A percentile compares a stretch with the other conserved stretches of the same genome.
Conservation (phyloP, 1,139 yeast genomes). For the Sugiyamaella grinbergsii region DNA sequence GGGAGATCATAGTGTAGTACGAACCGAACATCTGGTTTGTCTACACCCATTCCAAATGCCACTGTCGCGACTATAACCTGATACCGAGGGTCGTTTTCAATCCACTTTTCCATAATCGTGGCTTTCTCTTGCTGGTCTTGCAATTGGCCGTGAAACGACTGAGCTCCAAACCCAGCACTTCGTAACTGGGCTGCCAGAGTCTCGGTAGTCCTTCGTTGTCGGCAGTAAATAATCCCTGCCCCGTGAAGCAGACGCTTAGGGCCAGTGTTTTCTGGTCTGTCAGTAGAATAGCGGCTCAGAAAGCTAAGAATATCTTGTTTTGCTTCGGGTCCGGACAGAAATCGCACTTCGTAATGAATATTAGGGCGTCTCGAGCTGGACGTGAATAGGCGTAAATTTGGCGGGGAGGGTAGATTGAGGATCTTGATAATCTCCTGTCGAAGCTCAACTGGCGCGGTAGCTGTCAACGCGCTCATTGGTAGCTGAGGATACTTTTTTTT, state of each 20-base stretch:
- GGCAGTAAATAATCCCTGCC: conserved; percentile 84
- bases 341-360: conserved; percentile 69
- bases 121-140: conserved; percentile 52
- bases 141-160: conserved; percentile 87
- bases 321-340: conserved; percentile 50
- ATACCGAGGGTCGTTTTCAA: conserved; percentile 32
- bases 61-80: conserved; percentile 64
- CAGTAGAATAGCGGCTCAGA: conserved; percentile 51
- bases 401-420: conserved; percentile 28
- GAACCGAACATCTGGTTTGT: conserved; percentile 86
- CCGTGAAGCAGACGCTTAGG: conserved; percentile 25
- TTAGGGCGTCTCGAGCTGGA: conserved; percentile 69
- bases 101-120: conserved; percentile 70
- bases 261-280: conserved; percentile 18
- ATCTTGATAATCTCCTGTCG: conserved; percentile 31
- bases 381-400: conserved; percentile 26
- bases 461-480: conserved; percentile 86
- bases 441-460: conserved; percentile 58
- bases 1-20: conserved; percentile 86
- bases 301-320: conserved; percentile 54
- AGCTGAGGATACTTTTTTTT: conserved; percentile 68
- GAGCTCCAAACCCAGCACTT: conserved; percentile 60
- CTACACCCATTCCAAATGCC: conserved; percentile 97
- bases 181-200: conserved; percentile 62
- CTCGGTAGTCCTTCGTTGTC: conserved; percentile 80